phyloP scores from a whole-genome alignment of 179 eudicot genomes.

The Silene coronaria region DNA sequence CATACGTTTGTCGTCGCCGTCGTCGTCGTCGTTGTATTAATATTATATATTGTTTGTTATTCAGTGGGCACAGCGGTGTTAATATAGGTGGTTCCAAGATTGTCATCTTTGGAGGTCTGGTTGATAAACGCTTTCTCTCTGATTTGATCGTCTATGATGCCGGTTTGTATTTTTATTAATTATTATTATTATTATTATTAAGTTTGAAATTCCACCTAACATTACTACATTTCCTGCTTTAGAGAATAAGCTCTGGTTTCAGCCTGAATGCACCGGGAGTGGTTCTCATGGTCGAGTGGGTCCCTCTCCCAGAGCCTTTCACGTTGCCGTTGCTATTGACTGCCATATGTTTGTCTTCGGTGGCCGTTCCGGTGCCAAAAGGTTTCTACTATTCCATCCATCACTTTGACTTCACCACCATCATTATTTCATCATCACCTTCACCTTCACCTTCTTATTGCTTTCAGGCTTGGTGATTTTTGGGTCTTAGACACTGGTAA shows the following conservation, averaged over 20 bases:
- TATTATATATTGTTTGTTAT: neutral
- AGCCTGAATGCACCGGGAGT: conserved; percentile 90
- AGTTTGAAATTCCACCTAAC: too few species aligned
- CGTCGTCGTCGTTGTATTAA: too few species aligned
- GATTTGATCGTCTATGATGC: conserved; percentile 73
- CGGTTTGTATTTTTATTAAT: conserved; percentile 31
- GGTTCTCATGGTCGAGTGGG: conserved; percentile 69
- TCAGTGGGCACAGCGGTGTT: conserved; percentile 84
- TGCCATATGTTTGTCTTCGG: conserved; percentile 98
- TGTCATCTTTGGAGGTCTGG: conserved; percentile 76
- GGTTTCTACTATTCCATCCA: too few species aligned
- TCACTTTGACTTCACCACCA: too few species aligned
- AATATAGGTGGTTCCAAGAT: conserved; percentile 78
- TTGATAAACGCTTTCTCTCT: conserved; percentile 73
- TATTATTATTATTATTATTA: too few species aligned
- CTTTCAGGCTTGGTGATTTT: conserved; percentile 92
- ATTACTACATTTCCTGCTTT: too few species aligned
- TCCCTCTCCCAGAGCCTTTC: conserved; percentile 92
- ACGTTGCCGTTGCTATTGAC: conserved; percentile 81
- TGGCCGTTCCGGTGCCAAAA: conserved; percentile 76
- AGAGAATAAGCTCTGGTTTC: conserved; percentile 87
- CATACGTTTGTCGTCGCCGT: too few species aligned
- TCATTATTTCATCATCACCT: too few species aligned
- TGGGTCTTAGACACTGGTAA: conserved; percentile 99
- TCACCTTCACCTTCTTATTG: conserved; percentile 17